Base-by-base conservation (phyloP, 805 yeast genomes). In the Ogataea chonburiensis region DNA sequence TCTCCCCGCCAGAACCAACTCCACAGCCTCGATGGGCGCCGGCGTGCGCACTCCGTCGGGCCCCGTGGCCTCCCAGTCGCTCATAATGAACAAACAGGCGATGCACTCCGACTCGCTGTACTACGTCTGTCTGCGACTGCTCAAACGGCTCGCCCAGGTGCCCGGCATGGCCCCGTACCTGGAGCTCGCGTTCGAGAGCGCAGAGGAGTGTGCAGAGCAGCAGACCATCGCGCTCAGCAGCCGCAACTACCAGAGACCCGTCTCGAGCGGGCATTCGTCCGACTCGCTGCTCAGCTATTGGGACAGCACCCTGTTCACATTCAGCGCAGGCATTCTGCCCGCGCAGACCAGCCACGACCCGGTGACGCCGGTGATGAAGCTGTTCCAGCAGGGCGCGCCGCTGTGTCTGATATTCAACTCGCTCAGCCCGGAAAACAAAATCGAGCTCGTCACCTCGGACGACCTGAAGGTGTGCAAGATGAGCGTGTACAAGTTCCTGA, bases 301-400 rank as follows among this genome's bases (percentile, higher is more conserved):
- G 64, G 49, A 43, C 33, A 69, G 62, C 46, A 68, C 69, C 37
- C 56, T 75, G 28, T 66, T 65, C 52, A 85, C 87, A 5, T 85
- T 77, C 61, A 77, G 83, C 31, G 84, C 83, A 42, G 94, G 94
- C 18, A 79, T 82, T 11, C 68, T 81, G 28, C 94, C 91, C 4
- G 84, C 84, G 5, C 77, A 74, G 45, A 71, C 75, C 42, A 73
- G 75, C 46, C 83, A 86, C 53, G 99, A 93, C 58, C 97, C 98
- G 3, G 97, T 86, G 2, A 87, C 96, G 2, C 89, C 87, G 45
- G 58, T 93, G 27, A 85, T 96, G 78, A 81, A 86, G 47, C 66
- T 93, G 21, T 80, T 93, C 53, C 94, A 91, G 52, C 87, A 85
- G 53, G 98, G 98, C 8, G 81, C 94, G 2, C 95, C 98, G 4